Percentiles rank a stretch among this genome's conserved stretches.
phyloP scores from a whole-genome alignment of 257 asterid genomes.

The Jaltomata sinuosa region DNA sequence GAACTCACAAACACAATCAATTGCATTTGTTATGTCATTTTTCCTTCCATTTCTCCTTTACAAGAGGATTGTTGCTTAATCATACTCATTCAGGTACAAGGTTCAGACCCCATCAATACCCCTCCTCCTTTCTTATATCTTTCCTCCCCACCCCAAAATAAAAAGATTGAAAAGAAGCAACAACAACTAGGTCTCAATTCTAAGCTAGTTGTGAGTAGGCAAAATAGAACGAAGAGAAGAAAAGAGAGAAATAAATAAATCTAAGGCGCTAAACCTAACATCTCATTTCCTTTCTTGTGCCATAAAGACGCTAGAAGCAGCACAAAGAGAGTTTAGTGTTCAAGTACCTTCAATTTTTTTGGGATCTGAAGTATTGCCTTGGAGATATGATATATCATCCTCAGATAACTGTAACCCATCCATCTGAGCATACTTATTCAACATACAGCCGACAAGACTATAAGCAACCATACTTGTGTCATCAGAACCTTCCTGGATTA shows the following conservation, averaged over 20 bases:
- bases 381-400: conserved; percentile 42
- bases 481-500: conserved; percentile 82
- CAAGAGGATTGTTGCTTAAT: not conserved
- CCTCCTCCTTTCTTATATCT: not conserved
- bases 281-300: not conserved
- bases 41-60: not conserved
- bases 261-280: not conserved
- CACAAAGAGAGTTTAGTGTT: not conserved
- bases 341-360: conserved; percentile 35
- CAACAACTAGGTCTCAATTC: not conserved
- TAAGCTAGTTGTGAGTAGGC: not conserved
- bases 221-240: not conserved
- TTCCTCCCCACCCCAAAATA: not conserved
- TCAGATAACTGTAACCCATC: conserved; percentile 26
- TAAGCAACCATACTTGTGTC: conserved; percentile 52
- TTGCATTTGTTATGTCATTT: not conserved
- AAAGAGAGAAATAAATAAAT: not conserved
- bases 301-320: not conserved
- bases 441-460: conserved; percentile 40
- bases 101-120: not conserved
- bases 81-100: not conserved
- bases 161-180: not conserved
- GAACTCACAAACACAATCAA: too few relatives aligned
- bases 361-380: conserved; percentile 22
- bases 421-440: conserved; percentile 40